Conservation (phyloP, 768 basidiomycete genomes). For the Serendipita sp. region DNA sequence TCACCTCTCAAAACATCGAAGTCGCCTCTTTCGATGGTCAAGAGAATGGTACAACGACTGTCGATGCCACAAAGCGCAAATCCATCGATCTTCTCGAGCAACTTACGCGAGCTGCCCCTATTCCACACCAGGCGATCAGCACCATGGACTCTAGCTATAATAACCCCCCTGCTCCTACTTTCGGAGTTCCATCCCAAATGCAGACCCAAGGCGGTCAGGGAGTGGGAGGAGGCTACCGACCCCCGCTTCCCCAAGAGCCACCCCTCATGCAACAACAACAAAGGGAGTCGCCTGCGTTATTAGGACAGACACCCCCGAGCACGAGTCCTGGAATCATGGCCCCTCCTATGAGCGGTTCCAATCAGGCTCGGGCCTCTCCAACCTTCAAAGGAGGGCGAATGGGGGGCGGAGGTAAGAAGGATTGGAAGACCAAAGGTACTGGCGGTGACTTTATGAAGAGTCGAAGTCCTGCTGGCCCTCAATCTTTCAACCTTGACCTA, state of each 20-base stretch:
- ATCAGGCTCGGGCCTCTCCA: neutral
- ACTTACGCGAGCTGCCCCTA: constrained; percentile 30
- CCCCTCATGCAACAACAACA: neutral
- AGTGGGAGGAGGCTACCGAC: neutral
- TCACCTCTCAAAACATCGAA: constrained; percentile 10
- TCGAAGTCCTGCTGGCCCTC: constrained; percentile 6
- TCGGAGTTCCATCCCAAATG: neutral
- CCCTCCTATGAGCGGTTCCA: neutral
- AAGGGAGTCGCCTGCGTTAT: neutral
- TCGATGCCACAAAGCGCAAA: constrained; percentile 50
- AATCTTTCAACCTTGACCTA: constrained; percentile 37
- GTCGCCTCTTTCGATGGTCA: constrained; percentile 12
- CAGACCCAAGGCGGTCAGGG: neutral
- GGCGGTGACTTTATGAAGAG: neutral
- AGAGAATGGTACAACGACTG: constrained; percentile 15
- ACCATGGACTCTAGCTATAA: neutral
- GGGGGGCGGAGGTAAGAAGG: neutral
- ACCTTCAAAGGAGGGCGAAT: neutral
- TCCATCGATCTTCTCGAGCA: constrained; percentile 70
- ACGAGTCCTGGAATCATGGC: neutral
- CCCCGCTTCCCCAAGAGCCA: neutral
- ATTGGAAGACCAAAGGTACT: neutral
- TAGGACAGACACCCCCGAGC: constrained; percentile 2
- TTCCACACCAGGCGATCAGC: constrained; percentile 9
- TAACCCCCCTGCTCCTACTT: neutral